Base-by-base conservation (phyloP, 805 yeast species). In the Kluyveromyces lactis region DNA sequence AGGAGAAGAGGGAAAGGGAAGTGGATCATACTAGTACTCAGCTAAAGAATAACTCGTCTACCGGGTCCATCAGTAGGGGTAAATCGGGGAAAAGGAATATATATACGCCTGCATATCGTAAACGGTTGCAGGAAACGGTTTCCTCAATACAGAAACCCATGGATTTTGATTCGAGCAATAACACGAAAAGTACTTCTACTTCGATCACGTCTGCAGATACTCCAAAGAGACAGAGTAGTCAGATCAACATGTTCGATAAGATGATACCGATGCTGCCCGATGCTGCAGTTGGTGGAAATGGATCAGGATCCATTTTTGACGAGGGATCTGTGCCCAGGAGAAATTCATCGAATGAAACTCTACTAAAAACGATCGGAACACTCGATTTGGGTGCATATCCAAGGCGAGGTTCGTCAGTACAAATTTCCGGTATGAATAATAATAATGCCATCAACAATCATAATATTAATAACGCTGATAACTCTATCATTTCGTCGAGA, bases 31-130 rank as follows among this genome's bases (percentile, higher is more conserved):
- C 13, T 12, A 13, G 24, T 6, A 7, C 6, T 15, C 30, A 6
- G 6, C n/a, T n/a, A n/a, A 15, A 15, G 13, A 27, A 27, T 11
- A 27, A n/a, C n/a, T 12, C 16, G 13, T n/a, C 16, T 27, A 27
- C 13, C 7, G 30, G 16, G 12, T n/a, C 13, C 11, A 7, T 15
- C 7, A 15, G 16, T 11, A 5, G 16, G 16, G 16, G 16, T 7
- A 27, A 27, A 15, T n/a, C 18, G 21, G 15, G 21, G 16, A 30
- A 15, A 18, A 5, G 33, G 30, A n/a, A 24, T 2, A 30, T 34
- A 42, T 65, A 50, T 44, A 55, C 60, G 4, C 69, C 69, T 12
- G 69, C 69, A 3, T 65, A 65, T 41, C 56, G 62, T 43, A 59
- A 56, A 46, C 62, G 57, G 38, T 43, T 62, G 31, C 58, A 56